A percentile compares a stretch with the other conserved stretches of the same genome.
phyloP scores from a whole-genome alignment of 352 stramenopile species.

The Globisporangium alternatum region DNA sequence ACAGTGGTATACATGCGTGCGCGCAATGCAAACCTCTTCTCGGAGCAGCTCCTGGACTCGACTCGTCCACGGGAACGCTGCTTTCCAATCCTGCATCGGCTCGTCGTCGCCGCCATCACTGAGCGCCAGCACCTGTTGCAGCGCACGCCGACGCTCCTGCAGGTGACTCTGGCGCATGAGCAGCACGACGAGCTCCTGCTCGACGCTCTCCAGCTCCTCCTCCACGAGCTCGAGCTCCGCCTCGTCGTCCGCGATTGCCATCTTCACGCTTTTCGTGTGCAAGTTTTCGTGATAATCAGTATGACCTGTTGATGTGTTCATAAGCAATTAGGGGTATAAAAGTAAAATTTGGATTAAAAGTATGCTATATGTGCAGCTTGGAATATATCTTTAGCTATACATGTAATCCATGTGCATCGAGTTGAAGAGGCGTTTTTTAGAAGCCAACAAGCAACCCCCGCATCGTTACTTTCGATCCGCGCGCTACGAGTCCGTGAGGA shows the following conservation, averaged over 20 bases:
- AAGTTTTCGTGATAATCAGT: not conserved
- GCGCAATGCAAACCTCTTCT: conserved; percentile 18
- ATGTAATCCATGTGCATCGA: not conserved
- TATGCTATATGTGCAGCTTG: not conserved
- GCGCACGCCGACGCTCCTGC: conserved; percentile 39
- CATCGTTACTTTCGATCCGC: not conserved
- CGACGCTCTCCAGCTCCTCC: conserved; percentile 49
- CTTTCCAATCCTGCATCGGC: conserved; percentile 33
- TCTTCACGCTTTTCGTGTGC: not conserved
- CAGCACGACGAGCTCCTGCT: conserved; percentile 50
- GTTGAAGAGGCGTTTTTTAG: not conserved
- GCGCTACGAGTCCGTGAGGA: not conserved
- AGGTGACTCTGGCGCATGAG: conserved; percentile 52
- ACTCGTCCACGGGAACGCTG: conserved; percentile 38
- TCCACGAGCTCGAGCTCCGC: conserved; percentile 47
- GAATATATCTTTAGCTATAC: not conserved
- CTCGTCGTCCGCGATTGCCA: conserved; percentile 25
- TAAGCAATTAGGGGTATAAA: not conserved
- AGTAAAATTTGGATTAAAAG: not conserved
- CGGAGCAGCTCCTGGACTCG: conserved; percentile 30
- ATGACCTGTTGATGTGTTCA: conserved; percentile 4
- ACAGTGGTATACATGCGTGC: not conserved
- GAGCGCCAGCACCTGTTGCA: conserved; percentile 31
- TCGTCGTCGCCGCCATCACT: conserved; percentile 8
- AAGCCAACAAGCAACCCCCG: not conserved